A percentile compares a stretch with the other conserved stretches of the same genome.
Conservation (phyloP, 805 yeast species). For the Lipomyces yamanashiensis region DNA sequence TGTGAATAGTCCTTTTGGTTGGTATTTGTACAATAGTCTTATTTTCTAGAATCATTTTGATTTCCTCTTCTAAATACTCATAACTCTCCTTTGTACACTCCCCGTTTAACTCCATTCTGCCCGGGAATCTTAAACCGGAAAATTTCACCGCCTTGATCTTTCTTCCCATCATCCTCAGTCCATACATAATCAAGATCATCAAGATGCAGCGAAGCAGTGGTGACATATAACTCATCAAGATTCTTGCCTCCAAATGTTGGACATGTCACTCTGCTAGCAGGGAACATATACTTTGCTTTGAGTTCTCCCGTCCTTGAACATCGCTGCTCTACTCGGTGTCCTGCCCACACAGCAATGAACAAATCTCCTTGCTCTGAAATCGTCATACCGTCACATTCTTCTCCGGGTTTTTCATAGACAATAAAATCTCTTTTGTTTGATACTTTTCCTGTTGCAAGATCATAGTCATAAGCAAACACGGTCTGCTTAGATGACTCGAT, state of each 20-base stretch:
- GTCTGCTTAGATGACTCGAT: constrained; percentile 57
- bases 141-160: constrained; percentile 41
- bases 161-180: constrained; percentile 39
- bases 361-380: constrained; percentile 59
- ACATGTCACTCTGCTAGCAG: constrained; percentile 66
- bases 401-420: constrained; percentile 42
- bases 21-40: neutral
- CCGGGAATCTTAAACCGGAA: constrained; percentile 39
- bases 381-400: constrained; percentile 82
- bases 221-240: constrained; percentile 63
- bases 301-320: constrained; percentile 54
- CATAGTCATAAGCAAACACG: constrained; percentile 56
- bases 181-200: constrained; percentile 48
- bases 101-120: constrained; percentile 25
- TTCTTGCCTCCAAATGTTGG: constrained; percentile 69
- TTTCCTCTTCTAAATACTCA: neutral
- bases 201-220: constrained; percentile 62
- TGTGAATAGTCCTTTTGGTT: neutral
- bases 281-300: constrained; percentile 58
- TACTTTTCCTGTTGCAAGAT: constrained; percentile 46
- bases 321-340: constrained; percentile 60
- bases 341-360: constrained; percentile 70
- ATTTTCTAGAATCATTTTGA: too few species aligned
- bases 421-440: constrained; percentile 51
- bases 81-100: constrained; percentile 11